Conservation (phyloP, 2,329 filamentous ascomycete genomes). For the Tolypocladium guangdongense region DNA sequence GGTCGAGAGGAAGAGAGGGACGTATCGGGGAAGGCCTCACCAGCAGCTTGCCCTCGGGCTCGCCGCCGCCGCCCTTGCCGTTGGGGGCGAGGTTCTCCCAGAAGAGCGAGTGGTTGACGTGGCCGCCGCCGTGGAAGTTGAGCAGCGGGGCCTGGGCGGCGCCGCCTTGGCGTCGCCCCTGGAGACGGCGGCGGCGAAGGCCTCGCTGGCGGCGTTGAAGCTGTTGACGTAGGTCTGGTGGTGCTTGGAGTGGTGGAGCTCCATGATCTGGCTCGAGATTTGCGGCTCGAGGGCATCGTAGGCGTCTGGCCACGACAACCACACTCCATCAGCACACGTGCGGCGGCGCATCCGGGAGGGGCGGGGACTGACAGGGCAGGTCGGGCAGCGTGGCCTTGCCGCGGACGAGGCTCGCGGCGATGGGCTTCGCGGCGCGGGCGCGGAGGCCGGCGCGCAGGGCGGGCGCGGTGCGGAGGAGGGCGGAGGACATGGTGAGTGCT, state of each 20-base stretch:
- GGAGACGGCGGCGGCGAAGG: conserved; percentile 53
- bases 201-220: conserved; percentile 70
- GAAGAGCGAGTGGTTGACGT: conserved; percentile 80
- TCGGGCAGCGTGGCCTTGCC: conserved; percentile 91
- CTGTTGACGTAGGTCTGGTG: conserved; percentile 89
- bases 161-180: conserved; percentile 47
- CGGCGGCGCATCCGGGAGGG: too few species aligned
- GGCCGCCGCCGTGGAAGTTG: conserved; percentile 76
- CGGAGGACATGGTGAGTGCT: conserved; percentile 53
- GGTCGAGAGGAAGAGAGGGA: conserved; percentile 25
- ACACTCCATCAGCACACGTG: neutral
- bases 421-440: conserved; percentile 50
- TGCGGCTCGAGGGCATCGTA: conserved; percentile 84
- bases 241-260: conserved; percentile 89
- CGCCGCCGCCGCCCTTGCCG: conserved; percentile 49
- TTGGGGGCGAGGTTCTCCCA: conserved; percentile 72
- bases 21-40: conserved; percentile 25
- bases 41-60: conserved; percentile 51
- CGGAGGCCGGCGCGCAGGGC: conserved; percentile 61
- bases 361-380: conserved; percentile 43
- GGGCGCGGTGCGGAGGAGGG: conserved; percentile 61
- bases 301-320: conserved; percentile 53
- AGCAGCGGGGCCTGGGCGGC: conserved; percentile 43
- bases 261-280: conserved; percentile 89
- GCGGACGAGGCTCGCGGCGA: conserved; percentile 63